These are phyloP conservation scores for Colletotrichum costaricense DNA, from an alignment of 2,329 filamentous ascomycete species.

Conservation along the genomic window DNA sequence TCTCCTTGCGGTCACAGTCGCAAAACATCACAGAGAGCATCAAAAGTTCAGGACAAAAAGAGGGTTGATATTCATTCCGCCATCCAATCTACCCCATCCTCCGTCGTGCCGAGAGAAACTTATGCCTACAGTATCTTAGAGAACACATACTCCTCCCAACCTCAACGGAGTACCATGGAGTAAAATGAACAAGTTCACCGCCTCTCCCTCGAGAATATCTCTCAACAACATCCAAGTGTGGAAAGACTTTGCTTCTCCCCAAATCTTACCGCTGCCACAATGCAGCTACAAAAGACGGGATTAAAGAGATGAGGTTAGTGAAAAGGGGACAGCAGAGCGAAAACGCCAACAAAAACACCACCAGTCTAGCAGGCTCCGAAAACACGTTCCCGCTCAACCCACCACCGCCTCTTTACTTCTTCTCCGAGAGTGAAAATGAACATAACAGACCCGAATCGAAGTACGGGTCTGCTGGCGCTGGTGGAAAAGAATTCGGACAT, in stretches of 20 bases:
- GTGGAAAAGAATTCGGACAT: background rate
- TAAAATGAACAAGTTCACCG: too few species aligned
- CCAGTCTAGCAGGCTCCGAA: background rate
- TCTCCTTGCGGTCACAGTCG: too few species aligned
- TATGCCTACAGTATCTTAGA: conserved; percentile 23
- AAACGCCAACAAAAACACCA: background rate
- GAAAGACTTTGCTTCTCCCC: background rate
- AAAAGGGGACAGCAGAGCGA: background rate
- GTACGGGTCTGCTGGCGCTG: background rate
- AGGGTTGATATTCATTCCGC: conserved; percentile 22
- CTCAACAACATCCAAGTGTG: background rate
- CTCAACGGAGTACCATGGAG: background rate
- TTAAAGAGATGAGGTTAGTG: background rate
- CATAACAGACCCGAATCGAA: background rate
- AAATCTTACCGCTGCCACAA: background rate
- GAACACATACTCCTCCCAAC: background rate
- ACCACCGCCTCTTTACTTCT: background rate
- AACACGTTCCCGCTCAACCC: background rate
- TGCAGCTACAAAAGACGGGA: background rate
- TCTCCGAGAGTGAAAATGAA: background rate
- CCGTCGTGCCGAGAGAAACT: background rate
- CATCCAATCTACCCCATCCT: background rate
- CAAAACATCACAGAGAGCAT: too few species aligned
- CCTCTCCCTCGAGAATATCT: too few species aligned
- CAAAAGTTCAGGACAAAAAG: background rate